phyloP scores from a whole-genome alignment of 768 basidiomycete species.

The Leccinum aurantiacum region DNA sequence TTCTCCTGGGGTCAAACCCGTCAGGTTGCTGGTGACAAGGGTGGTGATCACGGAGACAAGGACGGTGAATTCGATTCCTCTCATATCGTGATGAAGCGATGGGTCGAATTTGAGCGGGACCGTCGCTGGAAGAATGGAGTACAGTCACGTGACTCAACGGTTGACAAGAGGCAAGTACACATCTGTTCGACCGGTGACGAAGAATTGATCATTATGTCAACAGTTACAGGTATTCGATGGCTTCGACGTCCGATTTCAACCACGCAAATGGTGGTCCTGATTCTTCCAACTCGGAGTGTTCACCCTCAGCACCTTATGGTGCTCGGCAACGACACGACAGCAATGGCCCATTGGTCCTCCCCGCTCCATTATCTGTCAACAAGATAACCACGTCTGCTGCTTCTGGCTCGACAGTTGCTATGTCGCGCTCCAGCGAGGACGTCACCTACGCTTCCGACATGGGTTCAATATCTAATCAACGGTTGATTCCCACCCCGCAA shows the following conservation, averaged over 20 bases:
- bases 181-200: constrained; percentile 6
- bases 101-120: constrained; percentile 98
- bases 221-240: constrained; percentile 68
- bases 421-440: constrained; percentile 48
- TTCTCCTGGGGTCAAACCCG: constrained; percentile 98
- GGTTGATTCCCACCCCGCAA: constrained; percentile 39
- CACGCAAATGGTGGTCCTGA: constrained; percentile 53
- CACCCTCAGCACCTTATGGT: constrained; percentile 34
- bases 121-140: constrained; percentile 88
- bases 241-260: constrained; percentile 76
- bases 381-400: constrained; percentile 46
- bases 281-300: constrained; percentile 61
- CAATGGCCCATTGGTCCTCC: constrained; percentile 69
- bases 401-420: constrained; percentile 42
- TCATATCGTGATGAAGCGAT: constrained; percentile 98
- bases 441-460: constrained; percentile 33
- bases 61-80: constrained; percentile 96
- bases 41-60: constrained; percentile 81
- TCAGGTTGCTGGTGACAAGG: constrained; percentile 72
- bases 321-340: constrained; percentile 66
- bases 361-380: constrained; percentile 67
- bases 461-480: constrained; percentile 44
- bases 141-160: constrained; percentile 77
- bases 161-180: constrained; percentile 61
- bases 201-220: constrained; percentile 30